Conservation (phyloP, 345 rosid genomes). For the Combretum micranthum region DNA sequence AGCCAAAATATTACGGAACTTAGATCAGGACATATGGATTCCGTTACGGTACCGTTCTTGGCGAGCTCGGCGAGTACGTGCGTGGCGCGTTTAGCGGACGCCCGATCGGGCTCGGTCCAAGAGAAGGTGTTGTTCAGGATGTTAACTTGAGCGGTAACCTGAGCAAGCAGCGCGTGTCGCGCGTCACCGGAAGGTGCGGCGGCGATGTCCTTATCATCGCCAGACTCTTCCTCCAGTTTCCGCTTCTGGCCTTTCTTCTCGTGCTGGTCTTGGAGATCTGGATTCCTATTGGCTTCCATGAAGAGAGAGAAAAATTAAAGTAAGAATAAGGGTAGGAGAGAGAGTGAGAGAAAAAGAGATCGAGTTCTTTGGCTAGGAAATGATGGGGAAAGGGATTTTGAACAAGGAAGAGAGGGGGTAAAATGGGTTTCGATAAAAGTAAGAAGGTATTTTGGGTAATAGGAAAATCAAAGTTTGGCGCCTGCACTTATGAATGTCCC, state of each 20-base stretch:
- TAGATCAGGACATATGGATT: conserved; percentile 13
- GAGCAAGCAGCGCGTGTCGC: conserved; percentile 46
- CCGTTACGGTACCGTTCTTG: conserved; percentile 80
- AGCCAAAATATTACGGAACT: conserved; percentile 4
- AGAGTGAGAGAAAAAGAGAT: conserved; percentile 4
- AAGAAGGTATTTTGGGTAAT: too few species aligned
- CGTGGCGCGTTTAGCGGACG: conserved; percentile 91
- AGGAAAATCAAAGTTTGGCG: too few species aligned
- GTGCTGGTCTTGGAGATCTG: conserved; percentile 37
- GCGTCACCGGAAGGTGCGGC: conserved; percentile 43
- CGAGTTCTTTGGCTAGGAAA: conserved; percentile 5
- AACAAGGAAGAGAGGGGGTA: conserved; percentile 37
- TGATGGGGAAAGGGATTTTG: conserved; percentile 10
- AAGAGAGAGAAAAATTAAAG: not conserved
- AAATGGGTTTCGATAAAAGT: conserved; percentile 19
- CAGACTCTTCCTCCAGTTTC: conserved; percentile 74
- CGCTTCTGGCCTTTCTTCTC: conserved; percentile 95
- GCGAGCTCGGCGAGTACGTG: conserved; percentile 98
- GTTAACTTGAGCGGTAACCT: conserved; percentile 66
- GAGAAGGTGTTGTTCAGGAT: conserved; percentile 70
- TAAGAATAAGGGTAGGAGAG: not conserved
- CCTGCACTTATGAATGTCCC: too few species aligned
- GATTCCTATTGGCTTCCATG: conserved; percentile 12
- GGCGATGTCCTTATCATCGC: conserved; percentile 54
- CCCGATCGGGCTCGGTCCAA: conserved; percentile 88